A percentile compares a stretch with the other conserved stretches of the same genome.
Evolutionary conservation across 2,329 filamentous ascomycete genomes (phyloP).

Genomic region (Aspergillus piperis): DNA sequence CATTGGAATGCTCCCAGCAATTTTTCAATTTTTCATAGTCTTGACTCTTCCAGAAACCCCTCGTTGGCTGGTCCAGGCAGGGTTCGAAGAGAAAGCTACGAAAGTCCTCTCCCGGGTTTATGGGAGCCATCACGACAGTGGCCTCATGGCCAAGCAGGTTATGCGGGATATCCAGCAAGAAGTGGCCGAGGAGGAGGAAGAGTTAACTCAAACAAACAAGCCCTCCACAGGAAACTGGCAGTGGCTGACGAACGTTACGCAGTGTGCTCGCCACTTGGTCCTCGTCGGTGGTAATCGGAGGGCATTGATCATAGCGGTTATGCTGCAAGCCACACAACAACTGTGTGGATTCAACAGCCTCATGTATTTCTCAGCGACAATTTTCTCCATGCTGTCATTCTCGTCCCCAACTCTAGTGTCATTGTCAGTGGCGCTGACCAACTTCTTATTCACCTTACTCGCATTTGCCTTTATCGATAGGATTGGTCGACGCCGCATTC

Average conservation of each 20-base stretch:
- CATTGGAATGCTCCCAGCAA: conserved; percentile 74
- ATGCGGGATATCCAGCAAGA: conserved; percentile 72
- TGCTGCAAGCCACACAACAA: conserved; percentile 85
- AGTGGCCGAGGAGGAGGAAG: conserved; percentile 67
- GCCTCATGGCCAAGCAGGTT: conserved; percentile 58
- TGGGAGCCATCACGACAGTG: conserved; percentile 48
- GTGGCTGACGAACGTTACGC: conserved; percentile 31
- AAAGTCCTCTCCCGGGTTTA: conserved; percentile 67
- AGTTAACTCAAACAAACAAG: conserved; percentile 24
- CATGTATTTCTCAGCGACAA: conserved; percentile 88
- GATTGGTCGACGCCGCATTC: conserved; percentile 74
- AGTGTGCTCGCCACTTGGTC: conserved; percentile 34
- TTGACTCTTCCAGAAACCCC: conserved; percentile 82
- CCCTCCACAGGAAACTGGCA: conserved; percentile 15
- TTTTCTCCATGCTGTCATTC: conserved; percentile 77
- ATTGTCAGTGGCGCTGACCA: conserved; percentile 77
- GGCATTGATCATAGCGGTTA: conserved; percentile 80
- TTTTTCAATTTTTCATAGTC: conserved; percentile 69
- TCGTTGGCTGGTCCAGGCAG: conserved; percentile 76
- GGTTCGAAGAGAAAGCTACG: conserved; percentile 62
- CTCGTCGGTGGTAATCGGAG: conserved; percentile 56
- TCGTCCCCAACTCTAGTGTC: conserved; percentile 76
- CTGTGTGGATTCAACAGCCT: conserved; percentile 87
- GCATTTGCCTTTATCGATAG: conserved; percentile 77
- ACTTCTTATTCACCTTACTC: conserved; percentile 75